phyloP scores from a whole-genome alignment of 352 stramenopile species.

The Aphanomyces astaci region DNA sequence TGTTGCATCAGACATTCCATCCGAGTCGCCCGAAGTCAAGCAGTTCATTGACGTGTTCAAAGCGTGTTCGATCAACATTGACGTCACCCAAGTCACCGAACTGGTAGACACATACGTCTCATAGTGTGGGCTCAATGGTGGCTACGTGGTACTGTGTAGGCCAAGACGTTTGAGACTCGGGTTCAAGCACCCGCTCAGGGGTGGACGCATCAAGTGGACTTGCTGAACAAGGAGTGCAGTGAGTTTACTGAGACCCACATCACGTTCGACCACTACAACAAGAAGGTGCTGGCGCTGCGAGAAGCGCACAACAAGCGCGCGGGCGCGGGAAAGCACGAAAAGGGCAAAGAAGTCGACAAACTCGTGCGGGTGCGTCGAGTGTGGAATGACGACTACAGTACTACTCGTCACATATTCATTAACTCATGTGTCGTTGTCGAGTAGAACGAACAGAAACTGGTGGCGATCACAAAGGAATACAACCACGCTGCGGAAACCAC shows the following conservation, averaged over 20 bases:
- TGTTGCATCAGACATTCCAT: slow-evolving; percentile 22
- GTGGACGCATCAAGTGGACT: slow-evolving; percentile 43
- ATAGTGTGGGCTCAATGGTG: no score
- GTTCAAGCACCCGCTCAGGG: slow-evolving; percentile 47
- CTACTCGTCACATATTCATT: background rate
- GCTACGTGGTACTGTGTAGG: no score
- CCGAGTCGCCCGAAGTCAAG: slow-evolving; percentile 51
- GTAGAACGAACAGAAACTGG: slow-evolving; percentile 74
- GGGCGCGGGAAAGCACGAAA: slow-evolving; percentile 43
- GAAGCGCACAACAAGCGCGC: slow-evolving; percentile 57
- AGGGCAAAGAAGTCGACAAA: slow-evolving; percentile 66
- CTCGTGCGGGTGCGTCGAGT: slow-evolving; percentile 41
- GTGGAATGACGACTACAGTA: background rate
- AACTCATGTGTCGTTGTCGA: background rate
- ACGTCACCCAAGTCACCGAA: slow-evolving; percentile 50
- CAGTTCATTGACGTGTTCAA: slow-evolving; percentile 50
- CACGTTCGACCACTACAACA: slow-evolving; percentile 71
- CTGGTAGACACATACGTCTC: slow-evolving; percentile 24
- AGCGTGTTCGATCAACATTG: slow-evolving; percentile 46
- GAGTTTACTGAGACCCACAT: slow-evolving; percentile 59
- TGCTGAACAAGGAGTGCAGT: slow-evolving; percentile 39
- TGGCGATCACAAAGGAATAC: slow-evolving; percentile 53
- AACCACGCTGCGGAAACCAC: slow-evolving; percentile 53
- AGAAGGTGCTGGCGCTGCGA: slow-evolving; percentile 56
- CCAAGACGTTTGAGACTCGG: slow-evolving; percentile 47